These are phyloP conservation scores for Boletus rubropictus DNA, from an alignment of 768 basidiomycete genomes.

Conservation along the genomic window DNA sequence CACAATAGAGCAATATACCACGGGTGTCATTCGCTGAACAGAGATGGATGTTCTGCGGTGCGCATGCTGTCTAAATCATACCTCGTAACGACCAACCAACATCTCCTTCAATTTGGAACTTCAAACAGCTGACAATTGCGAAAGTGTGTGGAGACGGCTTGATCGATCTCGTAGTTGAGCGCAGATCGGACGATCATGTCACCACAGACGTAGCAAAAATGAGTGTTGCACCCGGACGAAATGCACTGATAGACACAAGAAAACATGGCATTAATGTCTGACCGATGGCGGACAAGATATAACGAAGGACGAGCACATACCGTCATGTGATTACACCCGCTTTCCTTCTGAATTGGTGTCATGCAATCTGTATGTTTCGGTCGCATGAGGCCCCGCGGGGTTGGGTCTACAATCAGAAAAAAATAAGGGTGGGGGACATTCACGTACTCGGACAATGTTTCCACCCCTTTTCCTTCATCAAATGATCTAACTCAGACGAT, in stretches of 20 bases:
- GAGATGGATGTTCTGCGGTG: too few relatives aligned
- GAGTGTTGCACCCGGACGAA: slow-evolving; percentile 53
- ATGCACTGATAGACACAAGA: slow-evolving; percentile 36
- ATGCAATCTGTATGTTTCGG: slow-evolving; percentile 32
- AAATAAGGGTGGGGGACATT: not conserved
- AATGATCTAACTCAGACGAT: slow-evolving; percentile 44
- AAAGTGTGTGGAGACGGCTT: slow-evolving; percentile 32
- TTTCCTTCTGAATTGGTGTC: slow-evolving; percentile 47
- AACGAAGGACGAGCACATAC: slow-evolving; percentile 23
- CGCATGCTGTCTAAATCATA: too few relatives aligned
- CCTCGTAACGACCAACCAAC: not conserved
- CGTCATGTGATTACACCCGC: slow-evolving; percentile 57
- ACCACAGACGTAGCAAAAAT: slow-evolving; percentile 53
- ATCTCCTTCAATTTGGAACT: slow-evolving; percentile 11
- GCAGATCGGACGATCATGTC: slow-evolving; percentile 40
- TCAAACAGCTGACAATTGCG: slow-evolving; percentile 33
- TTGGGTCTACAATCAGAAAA: not conserved
- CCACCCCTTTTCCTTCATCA: slow-evolving; percentile 56
- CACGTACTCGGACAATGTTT: slow-evolving; percentile 53
- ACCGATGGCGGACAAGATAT: not conserved
- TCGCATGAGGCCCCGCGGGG: not conserved
- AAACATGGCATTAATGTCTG: too few relatives aligned
- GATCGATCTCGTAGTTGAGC: slow-evolving; percentile 26
- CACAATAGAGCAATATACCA: too few relatives aligned
- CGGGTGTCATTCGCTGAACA: too few relatives aligned